Evolutionary conservation across 768 basidiomycete genomes (phyloP).

Genomic region (Paxillus ammoniavirescens): DNA sequence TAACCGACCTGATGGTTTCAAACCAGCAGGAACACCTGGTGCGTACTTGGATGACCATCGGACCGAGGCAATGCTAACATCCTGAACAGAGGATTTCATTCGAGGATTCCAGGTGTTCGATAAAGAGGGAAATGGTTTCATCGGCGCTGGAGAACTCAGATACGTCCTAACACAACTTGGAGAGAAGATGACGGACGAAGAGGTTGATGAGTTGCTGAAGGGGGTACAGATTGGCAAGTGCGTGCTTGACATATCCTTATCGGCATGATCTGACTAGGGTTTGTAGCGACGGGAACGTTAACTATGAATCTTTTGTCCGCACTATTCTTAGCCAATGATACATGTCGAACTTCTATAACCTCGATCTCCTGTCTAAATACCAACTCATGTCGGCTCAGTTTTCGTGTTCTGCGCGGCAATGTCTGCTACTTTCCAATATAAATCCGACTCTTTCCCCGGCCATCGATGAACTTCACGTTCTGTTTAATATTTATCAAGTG

Average conservation of each 20-base stretch:
- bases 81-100: conserved; percentile 89
- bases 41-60: conserved; percentile 17
- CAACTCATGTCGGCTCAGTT: neutral
- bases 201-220: conserved; percentile 97
- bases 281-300: conserved; percentile 89
- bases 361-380: neutral
- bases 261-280: conserved; percentile 2
- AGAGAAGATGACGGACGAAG: conserved; percentile 97
- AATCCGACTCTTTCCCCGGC: too few relatives aligned
- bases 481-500: too few relatives aligned
- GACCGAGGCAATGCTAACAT: neutral
- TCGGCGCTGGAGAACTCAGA: conserved; percentile 60
- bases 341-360: neutral
- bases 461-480: too few relatives aligned
- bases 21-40: conserved; percentile 96
- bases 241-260: conserved; percentile 32
- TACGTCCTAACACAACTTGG: conserved; percentile 95
- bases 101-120: conserved; percentile 99
- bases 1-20: conserved; percentile 95
- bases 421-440: too few relatives aligned
- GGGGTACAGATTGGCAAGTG: conserved; percentile 89
- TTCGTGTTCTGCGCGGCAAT: too few relatives aligned
- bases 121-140: conserved; percentile 72
- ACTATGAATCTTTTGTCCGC: conserved; percentile 96
- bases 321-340: conserved; percentile 85